Evolutionary conservation across 805 yeast species (phyloP).

Genomic region (Blastobotrys peoriensis): DNA sequence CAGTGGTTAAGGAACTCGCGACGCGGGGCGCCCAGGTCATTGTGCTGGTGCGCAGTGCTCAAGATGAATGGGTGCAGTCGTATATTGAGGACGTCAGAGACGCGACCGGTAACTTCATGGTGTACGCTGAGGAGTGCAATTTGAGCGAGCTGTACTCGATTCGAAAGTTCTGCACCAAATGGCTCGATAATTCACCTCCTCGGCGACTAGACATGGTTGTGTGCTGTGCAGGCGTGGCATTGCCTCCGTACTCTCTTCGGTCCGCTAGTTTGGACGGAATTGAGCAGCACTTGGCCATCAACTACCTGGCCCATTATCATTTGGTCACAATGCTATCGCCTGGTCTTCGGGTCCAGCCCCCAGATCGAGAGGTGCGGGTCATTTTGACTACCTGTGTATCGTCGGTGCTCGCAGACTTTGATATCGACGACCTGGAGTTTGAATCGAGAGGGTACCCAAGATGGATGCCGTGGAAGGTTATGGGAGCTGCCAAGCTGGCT

Average conservation of each 20-base stretch:
- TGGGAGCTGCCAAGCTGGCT: slow-evolving; percentile 77
- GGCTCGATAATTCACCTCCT: slow-evolving; percentile 90
- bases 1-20: slow-evolving; percentile 69
- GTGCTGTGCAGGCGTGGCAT: slow-evolving; percentile 78
- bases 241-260: slow-evolving; percentile 65
- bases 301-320: slow-evolving; percentile 78
- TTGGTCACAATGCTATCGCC: slow-evolving; percentile 77
- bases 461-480: slow-evolving; percentile 63
- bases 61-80: slow-evolving; percentile 74
- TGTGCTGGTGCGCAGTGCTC: slow-evolving; percentile 54
- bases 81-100: slow-evolving; percentile 73
- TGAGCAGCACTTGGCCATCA: slow-evolving; percentile 77
- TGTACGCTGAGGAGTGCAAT: slow-evolving; percentile 90
- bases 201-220: slow-evolving; percentile 85
- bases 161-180: slow-evolving; percentile 84
- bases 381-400: slow-evolving; percentile 72
- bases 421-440: slow-evolving; percentile 60
- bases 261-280: slow-evolving; percentile 72
- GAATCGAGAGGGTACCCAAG: slow-evolving; percentile 51
- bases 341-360: slow-evolving; percentile 79
- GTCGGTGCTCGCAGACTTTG: slow-evolving; percentile 66
- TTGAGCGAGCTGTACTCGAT: slow-evolving; percentile 65
- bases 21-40: slow-evolving; percentile 79
- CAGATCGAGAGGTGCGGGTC: slow-evolving; percentile 88
- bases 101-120: slow-evolving; percentile 59